phyloP scores from a whole-genome alignment of 345 rosid species.

The Salix viminalis region DNA sequence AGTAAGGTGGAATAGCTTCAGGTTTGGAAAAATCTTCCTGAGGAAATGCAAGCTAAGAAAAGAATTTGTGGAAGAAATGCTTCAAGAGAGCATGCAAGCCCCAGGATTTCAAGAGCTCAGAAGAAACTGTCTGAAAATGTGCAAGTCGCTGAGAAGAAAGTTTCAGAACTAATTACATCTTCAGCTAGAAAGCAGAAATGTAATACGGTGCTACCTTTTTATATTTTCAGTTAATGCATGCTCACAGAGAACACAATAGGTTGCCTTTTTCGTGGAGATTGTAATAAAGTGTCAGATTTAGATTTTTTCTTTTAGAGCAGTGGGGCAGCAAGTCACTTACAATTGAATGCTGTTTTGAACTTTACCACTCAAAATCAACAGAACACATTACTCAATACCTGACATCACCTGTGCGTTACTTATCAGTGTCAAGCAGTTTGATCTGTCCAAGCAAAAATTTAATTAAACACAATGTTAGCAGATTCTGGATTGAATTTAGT shows the following conservation, averaged over 20 bases:
- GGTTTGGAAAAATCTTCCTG: constrained; percentile 1
- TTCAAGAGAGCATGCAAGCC: constrained; percentile 41
- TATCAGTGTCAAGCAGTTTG: not conserved
- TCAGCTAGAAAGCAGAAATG: constrained; percentile 55
- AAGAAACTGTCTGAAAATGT: constrained; percentile 48
- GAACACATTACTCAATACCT: not conserved
- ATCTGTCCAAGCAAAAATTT: not conserved
- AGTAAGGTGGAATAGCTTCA: constrained; percentile 3
- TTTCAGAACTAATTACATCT: constrained; percentile 55
- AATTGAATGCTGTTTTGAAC: not conserved
- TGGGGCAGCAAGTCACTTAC: not conserved
- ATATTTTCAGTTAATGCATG: not conserved
- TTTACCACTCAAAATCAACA: not conserved
- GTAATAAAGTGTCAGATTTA: not conserved
- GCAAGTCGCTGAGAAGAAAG: constrained; percentile 45
- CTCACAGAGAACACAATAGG: not conserved
- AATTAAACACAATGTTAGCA: not conserved
- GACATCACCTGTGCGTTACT: not conserved
- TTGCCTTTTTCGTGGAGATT: not conserved
- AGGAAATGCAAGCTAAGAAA: constrained; percentile 61
- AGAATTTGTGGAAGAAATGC: constrained; percentile 45
- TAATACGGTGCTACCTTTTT: constrained; percentile 22
- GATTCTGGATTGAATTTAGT: not conserved
- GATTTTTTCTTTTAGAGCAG: not conserved
- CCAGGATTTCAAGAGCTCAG: constrained; percentile 47